Conservation (phyloP, 2,329 filamentous ascomycete genomes). For the Fusarium staphyleae region DNA sequence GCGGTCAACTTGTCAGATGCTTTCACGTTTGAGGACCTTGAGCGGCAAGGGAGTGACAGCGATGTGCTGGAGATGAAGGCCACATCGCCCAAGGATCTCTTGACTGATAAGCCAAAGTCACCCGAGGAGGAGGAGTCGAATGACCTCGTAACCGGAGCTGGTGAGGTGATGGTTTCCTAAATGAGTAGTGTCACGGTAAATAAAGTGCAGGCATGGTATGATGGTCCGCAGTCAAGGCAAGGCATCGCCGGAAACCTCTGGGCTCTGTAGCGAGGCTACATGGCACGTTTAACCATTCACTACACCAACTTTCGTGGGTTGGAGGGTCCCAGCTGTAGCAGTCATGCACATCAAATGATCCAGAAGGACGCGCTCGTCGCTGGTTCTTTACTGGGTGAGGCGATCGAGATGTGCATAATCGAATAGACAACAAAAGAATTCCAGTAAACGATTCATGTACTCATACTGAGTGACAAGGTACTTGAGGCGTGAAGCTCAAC, state of each 20-base stretch:
- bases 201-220: constrained; percentile 24
- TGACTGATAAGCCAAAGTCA: constrained; percentile 28
- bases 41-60: constrained; percentile 57
- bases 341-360: neutral
- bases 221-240: constrained; percentile 8
- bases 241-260: constrained; percentile 1
- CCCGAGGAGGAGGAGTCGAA: constrained; percentile 12
- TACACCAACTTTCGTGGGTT: neutral
- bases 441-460: constrained; percentile 4
- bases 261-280: neutral
- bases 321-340: neutral
- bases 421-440: constrained; percentile 1
- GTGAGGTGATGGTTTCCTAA: constrained; percentile 37
- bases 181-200: neutral
- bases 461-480: constrained; percentile 11
- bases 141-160: constrained; percentile 31
- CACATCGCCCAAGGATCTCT: constrained; percentile 42
- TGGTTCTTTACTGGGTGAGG: neutral
- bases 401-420: neutral
- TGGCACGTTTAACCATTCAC: constrained; percentile 5
- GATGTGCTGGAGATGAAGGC: constrained; percentile 59
- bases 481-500: neutral
- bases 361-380: neutral
- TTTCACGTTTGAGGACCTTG: constrained; percentile 65
- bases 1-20: constrained; percentile 70